Evolutionary conservation across 768 basidiomycete species (phyloP).

Genomic region (Collybiopsis luxurians): DNA sequence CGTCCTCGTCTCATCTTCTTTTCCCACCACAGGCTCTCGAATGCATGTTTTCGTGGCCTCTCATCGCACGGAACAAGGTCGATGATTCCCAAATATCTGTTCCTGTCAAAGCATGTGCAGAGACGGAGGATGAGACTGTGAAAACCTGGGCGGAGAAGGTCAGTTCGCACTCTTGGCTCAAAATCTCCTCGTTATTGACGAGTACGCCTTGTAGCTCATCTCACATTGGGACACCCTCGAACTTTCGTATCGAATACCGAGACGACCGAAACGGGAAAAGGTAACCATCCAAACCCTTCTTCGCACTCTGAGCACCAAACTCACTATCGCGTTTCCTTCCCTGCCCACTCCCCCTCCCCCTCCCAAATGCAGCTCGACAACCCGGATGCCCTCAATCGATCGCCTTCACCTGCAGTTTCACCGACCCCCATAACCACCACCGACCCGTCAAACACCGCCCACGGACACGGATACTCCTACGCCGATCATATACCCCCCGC

Average conservation of each 20-base stretch:
- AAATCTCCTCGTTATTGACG: background rate
- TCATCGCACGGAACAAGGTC: slow-evolving; percentile 87
- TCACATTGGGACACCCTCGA: slow-evolving; percentile 79
- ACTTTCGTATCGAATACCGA: slow-evolving; percentile 84
- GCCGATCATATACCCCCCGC: too few species aligned
- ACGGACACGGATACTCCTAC: too few species aligned
- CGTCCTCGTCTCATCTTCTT: too few species aligned
- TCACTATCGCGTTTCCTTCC: background rate
- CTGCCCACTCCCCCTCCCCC: too few species aligned
- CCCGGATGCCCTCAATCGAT: background rate
- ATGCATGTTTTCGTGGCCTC: slow-evolving; percentile 75
- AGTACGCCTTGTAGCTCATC: slow-evolving; percentile 50
- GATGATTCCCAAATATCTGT: slow-evolving; percentile 71
- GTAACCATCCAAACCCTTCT: background rate
- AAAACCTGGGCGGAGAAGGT: slow-evolving; percentile 65
- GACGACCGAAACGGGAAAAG: slow-evolving; percentile 35
- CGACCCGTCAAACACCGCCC: background rate
- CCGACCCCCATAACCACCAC: too few species aligned
- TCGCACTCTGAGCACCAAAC: background rate
- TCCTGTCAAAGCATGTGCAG: slow-evolving; percentile 53
- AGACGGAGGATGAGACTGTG: slow-evolving; percentile 55
- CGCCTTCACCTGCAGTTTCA: background rate
- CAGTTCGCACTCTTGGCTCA: slow-evolving; percentile 9
- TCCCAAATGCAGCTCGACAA: background rate
- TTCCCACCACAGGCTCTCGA: slow-evolving; percentile 48